Conservation (phyloP, 2,329 filamentous ascomycete genomes). For the Aureobasidium sp. region DNA sequence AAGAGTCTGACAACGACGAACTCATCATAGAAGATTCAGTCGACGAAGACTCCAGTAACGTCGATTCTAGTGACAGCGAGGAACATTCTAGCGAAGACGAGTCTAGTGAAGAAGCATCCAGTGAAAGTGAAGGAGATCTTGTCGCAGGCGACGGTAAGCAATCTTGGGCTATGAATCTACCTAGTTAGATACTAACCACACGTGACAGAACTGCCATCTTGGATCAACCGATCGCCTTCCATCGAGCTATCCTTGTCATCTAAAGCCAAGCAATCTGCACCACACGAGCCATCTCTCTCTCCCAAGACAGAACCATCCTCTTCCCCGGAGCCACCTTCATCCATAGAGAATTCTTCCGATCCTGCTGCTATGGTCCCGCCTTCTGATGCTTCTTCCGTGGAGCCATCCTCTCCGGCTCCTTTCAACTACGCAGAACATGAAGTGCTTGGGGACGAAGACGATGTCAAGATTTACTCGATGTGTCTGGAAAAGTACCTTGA, state of each 20-base stretch:
- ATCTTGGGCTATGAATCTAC: not conserved
- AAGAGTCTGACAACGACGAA: not conserved
- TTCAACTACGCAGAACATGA: not conserved
- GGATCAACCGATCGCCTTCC: not conserved
- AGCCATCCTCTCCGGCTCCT: not conserved
- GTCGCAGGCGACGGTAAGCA: not conserved
- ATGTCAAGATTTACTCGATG: not conserved
- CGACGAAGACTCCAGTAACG: not conserved
- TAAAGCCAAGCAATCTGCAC: no score
- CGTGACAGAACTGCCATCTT: not conserved
- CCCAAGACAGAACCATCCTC: not conserved
- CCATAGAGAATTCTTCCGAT: not conserved
- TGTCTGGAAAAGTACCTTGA: not conserved
- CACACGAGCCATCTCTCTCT: not conserved
- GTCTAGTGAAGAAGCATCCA: not conserved
- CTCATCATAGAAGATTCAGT: not conserved
- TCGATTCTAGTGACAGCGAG: not conserved
- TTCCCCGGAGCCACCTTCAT: not conserved
- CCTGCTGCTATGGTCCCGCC: not conserved
- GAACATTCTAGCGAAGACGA: not conserved
- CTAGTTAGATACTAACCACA: not conserved
- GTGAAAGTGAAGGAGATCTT: not conserved
- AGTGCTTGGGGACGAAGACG: not conserved
- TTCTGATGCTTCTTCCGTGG: not conserved
- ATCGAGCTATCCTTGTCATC: not conserved